These are phyloP conservation scores for Conticribra guillardii DNA, from an alignment of 108 stramenopile genomes.

Conservation along the genomic window DNA sequence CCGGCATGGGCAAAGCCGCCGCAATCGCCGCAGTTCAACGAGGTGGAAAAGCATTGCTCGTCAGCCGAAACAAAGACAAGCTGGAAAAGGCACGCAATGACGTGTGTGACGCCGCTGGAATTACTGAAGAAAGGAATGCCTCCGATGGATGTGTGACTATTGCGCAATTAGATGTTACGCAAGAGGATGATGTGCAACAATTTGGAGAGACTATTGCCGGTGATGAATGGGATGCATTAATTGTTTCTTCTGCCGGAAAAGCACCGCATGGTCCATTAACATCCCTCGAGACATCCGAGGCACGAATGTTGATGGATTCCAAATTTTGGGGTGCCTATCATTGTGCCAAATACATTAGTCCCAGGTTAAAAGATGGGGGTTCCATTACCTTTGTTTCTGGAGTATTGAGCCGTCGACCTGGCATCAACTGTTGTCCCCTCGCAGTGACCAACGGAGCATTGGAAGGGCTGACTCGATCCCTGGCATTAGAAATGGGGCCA, in stretches of 20 bases:
- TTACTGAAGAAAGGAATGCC: not conserved
- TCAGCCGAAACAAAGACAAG: conserved; percentile 54
- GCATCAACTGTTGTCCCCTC: conserved; percentile 65
- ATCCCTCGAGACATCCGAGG: conserved; percentile 39
- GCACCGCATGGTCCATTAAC: conserved; percentile 66
- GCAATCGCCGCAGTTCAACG: conserved; percentile 44
- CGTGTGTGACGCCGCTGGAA: conserved; percentile 3
- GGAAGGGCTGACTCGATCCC: conserved; percentile 67
- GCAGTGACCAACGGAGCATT: conserved; percentile 71
- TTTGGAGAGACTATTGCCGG: conserved; percentile 35
- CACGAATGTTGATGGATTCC: conserved; percentile 54
- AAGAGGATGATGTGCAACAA: conserved; percentile 54
- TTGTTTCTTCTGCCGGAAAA: conserved; percentile 63
- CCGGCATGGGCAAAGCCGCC: conserved; percentile 74
- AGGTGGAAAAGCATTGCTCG: conserved; percentile 55
- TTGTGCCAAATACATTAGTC: conserved; percentile 62
- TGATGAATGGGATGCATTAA: conserved; percentile 55
- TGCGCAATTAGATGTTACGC: conserved; percentile 48
- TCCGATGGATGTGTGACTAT: conserved; percentile 19
- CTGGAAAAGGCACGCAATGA: conserved; percentile 37
- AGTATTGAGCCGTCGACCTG: conserved; percentile 68
- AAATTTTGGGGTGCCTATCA: conserved; percentile 70
- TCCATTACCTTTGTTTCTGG: conserved; percentile 58
- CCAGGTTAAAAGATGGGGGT: conserved; percentile 44
- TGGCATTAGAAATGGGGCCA: conserved; percentile 71